Evolutionary conservation across 371 early-diverging fungal genomes (phyloP).

Genomic region (Mucor circinelloides): DNA sequence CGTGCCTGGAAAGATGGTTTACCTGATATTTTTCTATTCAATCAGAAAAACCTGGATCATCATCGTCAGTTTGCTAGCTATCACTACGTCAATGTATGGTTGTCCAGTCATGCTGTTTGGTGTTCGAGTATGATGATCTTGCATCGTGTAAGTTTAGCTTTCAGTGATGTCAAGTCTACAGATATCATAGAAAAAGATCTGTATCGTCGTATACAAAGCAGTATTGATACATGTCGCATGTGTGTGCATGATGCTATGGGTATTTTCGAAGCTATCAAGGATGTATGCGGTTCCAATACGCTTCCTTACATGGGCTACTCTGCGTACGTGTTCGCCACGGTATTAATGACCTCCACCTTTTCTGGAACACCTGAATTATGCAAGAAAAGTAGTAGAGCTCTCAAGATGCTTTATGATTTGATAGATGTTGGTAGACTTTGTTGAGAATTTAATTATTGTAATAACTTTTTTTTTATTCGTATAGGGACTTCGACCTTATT

Average conservation of each 20-base stretch:
- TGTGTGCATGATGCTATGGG: slow-evolving; percentile 42
- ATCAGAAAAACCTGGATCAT: slow-evolving; percentile 26
- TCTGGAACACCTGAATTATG: slow-evolving; percentile 38
- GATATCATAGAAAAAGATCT: slow-evolving; percentile 22
- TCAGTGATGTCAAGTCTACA: slow-evolving; percentile 26
- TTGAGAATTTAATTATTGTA: neutral
- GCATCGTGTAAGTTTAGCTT: slow-evolving; percentile 49
- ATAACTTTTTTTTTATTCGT: neutral
- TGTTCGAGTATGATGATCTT: slow-evolving; percentile 41
- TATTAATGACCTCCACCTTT: slow-evolving; percentile 49
- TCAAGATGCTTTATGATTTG: slow-evolving; percentile 29
- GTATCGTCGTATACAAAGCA: slow-evolving; percentile 30
- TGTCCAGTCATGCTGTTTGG: slow-evolving; percentile 44
- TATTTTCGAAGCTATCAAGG: slow-evolving; percentile 41
- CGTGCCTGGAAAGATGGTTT: slow-evolving; percentile 37
- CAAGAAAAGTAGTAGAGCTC: slow-evolving; percentile 33
- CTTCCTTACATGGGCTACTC: slow-evolving; percentile 50
- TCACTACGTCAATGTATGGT: slow-evolving; percentile 36
- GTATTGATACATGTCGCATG: slow-evolving; percentile 39
- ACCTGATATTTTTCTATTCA: slow-evolving; percentile 40
- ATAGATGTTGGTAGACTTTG: slow-evolving; percentile 23
- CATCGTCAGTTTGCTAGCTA: slow-evolving; percentile 34
- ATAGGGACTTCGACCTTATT: slow-evolving; percentile 33
- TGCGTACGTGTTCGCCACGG: slow-evolving; percentile 48
- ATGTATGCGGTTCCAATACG: slow-evolving; percentile 33